A percentile compares a stretch with the other conserved stretches of the same genome.
Evolutionary conservation across 768 basidiomycete genomes (phyloP).

Genomic region (Leccinum sublutescens): DNA sequence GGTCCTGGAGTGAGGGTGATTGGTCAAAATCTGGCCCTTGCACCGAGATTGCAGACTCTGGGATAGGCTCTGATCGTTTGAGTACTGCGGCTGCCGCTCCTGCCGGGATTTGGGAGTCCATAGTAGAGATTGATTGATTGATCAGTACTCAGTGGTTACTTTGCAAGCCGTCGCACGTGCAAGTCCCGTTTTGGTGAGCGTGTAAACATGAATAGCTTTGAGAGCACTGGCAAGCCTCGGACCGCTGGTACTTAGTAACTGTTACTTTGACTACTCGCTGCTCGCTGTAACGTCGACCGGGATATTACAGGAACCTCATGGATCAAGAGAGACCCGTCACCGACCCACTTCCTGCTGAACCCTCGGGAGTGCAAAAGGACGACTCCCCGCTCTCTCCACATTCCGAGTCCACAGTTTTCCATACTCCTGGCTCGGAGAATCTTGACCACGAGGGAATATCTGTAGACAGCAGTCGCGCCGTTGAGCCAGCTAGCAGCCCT

Average conservation of each 20-base stretch:
- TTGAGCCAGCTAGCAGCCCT: neutral
- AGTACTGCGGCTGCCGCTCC: constrained; percentile 75
- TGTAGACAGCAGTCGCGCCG: neutral
- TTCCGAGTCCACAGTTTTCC: constrained; percentile 4
- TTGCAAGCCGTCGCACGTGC: constrained; percentile 6
- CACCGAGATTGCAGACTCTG: constrained; percentile 64
- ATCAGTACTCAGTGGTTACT: constrained; percentile 1
- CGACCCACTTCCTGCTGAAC: constrained; percentile 6
- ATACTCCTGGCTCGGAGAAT: constrained; percentile 2
- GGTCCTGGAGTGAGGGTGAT: constrained; percentile 58
- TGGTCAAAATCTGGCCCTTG: constrained; percentile 85
- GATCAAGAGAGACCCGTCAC: constrained; percentile 11
- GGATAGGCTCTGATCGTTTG: constrained; percentile 69
- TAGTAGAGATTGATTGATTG: neutral
- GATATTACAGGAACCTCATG: constrained; percentile 14
- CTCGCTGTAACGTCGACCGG: neutral
- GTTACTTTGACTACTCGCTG: neutral
- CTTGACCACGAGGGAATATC: neutral
- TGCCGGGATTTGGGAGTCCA: constrained; percentile 41
- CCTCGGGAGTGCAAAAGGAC: constrained; percentile 5
- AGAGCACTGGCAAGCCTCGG: neutral
- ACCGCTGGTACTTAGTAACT: neutral
- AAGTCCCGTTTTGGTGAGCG: constrained; percentile 23
- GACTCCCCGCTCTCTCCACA: constrained; percentile 4
- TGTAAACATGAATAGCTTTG: neutral